Evolutionary conservation across 768 basidiomycete genomes (phyloP).

Genomic region (Chiua virens): DNA sequence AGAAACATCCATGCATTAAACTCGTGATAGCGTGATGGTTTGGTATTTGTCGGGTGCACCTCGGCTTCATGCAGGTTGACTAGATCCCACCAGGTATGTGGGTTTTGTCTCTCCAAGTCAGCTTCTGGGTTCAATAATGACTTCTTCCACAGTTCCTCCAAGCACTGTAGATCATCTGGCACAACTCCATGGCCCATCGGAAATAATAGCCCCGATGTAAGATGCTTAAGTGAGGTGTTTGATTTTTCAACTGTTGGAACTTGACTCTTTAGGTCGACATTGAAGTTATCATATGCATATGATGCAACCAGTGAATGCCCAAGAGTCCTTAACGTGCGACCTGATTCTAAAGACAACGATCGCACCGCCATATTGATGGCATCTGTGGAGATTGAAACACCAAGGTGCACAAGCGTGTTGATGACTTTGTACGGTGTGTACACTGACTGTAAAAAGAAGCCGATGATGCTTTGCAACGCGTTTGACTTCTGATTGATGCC

Average conservation of each 20-base stretch:
- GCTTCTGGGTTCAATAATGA: too few species aligned
- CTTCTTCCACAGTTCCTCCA: too few species aligned
- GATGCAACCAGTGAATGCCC: background rate
- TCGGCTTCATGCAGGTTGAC: too few species aligned
- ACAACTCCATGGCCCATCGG: too few species aligned
- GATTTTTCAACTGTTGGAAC: background rate
- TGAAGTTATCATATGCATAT: slow-evolving; percentile 6
- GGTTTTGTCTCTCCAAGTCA: too few species aligned
- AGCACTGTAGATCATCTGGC: too few species aligned
- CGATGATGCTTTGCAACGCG: background rate
- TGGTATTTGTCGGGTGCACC: too few species aligned
- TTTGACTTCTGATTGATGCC: background rate
- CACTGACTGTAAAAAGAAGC: slow-evolving; percentile 1
- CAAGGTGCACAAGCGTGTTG: background rate
- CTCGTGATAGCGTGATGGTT: too few species aligned
- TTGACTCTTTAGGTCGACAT: background rate
- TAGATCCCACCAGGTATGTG: too few species aligned
- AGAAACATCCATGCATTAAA: too few species aligned
- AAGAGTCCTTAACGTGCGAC: background rate
- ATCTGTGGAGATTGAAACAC: background rate
- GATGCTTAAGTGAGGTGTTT: background rate
- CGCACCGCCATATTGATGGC: background rate
- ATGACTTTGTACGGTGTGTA: slow-evolving; percentile 3
- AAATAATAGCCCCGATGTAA: background rate
- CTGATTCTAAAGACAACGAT: background rate